These are phyloP conservation scores for Erodium chrysanthum DNA, from an alignment of 441 rosid genomes.

Conservation along the genomic window DNA sequence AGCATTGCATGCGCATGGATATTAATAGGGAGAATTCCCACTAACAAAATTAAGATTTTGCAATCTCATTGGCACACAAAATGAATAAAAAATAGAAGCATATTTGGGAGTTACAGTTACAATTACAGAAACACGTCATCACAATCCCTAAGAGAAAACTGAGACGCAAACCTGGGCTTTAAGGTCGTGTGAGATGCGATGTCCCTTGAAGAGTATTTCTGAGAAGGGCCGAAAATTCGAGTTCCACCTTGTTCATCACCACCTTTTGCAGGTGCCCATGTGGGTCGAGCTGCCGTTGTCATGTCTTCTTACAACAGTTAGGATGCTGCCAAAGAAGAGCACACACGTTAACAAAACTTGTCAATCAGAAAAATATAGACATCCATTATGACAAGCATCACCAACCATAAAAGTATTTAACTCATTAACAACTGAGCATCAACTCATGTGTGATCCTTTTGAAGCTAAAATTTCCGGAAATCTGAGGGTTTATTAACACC, in stretches of 20 bases:
- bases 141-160: background rate
- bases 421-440: background rate
- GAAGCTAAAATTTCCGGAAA: background rate
- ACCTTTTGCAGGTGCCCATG: constrained; percentile 98
- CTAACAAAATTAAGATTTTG: background rate
- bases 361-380: background rate
- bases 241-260: constrained; percentile 96
- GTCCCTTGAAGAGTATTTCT: constrained; percentile 90
- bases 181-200: constrained; percentile 75
- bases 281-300: constrained; percentile 97
- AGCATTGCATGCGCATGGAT: background rate
- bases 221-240: constrained; percentile 86
- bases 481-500: background rate
- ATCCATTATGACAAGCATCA: background rate
- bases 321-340: constrained; percentile 10
- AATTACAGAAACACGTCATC: background rate
- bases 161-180: constrained; percentile 54
- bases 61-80: background rate
- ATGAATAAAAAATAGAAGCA: background rate
- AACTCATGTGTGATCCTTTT: background rate
- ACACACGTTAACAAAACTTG: background rate
- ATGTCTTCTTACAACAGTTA: constrained; percentile 23
- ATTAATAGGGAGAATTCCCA: background rate
- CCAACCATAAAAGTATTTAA: background rate
- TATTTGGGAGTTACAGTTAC: background rate